Evolutionary conservation across 306 rosid genomes (phyloP).

Genomic region (Rosa rugosa): DNA sequence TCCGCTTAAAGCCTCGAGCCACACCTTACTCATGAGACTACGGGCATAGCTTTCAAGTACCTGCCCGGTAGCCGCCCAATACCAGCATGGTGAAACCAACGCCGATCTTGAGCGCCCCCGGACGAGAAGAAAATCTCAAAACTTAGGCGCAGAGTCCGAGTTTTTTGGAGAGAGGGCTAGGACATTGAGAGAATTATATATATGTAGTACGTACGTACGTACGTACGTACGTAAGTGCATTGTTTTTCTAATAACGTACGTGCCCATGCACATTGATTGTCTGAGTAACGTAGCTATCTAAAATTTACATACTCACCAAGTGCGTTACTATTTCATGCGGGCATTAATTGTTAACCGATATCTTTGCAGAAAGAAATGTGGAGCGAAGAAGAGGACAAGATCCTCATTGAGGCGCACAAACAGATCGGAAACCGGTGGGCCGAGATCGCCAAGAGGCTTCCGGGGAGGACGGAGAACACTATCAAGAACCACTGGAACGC

Average conservation of each 20-base stretch:
- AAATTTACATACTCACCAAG: background rate
- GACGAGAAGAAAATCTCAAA: too few relatives aligned
- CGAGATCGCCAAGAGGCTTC: slow-evolving; percentile 62
- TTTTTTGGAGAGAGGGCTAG: too few relatives aligned
- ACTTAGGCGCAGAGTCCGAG: background rate
- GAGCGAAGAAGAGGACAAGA: slow-evolving; percentile 65
- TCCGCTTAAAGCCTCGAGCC: too few relatives aligned
- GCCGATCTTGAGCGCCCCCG: too few relatives aligned
- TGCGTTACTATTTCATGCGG: slow-evolving; percentile 3
- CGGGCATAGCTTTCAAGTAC: too few relatives aligned
- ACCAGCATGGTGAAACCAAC: too few relatives aligned
- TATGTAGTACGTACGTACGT: background rate
- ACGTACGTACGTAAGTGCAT: background rate
- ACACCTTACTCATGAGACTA: too few relatives aligned
- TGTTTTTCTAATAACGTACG: background rate
- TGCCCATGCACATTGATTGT: slow-evolving; percentile 6
- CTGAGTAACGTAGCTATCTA: background rate
- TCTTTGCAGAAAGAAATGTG: slow-evolving; percentile 67
- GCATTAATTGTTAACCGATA: background rate
- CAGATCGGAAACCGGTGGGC: slow-evolving; percentile 77
- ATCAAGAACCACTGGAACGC: slow-evolving; percentile 90
- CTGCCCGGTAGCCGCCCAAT: too few relatives aligned
- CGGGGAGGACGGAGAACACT: slow-evolving; percentile 64
- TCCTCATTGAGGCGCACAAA: slow-evolving; percentile 58
- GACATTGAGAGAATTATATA: background rate